Conservation (phyloP, 148 eudicot species). For the Rhododendron ferrugineum region DNA sequence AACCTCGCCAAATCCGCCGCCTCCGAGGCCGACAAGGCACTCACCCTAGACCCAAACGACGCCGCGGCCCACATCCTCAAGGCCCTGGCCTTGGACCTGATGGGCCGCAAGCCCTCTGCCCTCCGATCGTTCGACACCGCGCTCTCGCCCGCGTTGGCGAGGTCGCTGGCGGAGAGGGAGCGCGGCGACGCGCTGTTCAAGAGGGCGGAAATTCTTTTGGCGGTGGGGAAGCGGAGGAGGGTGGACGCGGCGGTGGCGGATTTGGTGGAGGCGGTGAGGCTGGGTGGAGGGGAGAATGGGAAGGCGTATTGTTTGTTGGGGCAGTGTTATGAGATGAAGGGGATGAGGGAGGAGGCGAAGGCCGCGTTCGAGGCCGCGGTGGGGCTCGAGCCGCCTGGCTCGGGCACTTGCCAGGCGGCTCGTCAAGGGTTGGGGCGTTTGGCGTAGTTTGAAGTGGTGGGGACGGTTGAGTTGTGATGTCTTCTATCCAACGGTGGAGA, state of each 20-base stretch:
- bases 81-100: conserved; percentile 50
- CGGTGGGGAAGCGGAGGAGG: conserved; percentile 41
- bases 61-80: conserved; percentile 65
- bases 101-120: conserved; percentile 57
- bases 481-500: not conserved
- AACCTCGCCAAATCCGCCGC: conserved; percentile 57
- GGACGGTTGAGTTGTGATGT: not conserved
- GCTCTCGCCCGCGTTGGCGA: conserved; percentile 45
- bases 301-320: conserved; percentile 67
- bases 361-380: conserved; percentile 40
- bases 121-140: conserved; percentile 59
- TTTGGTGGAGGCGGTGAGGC: conserved; percentile 54
- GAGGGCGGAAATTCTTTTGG: conserved; percentile 66
- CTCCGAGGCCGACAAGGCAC: conserved; percentile 60
- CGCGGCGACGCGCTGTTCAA: conserved; percentile 61
- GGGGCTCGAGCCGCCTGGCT: conserved; percentile 41
- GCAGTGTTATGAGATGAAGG: conserved; percentile 61
- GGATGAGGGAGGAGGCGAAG: conserved; percentile 44
- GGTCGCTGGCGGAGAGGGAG: conserved; percentile 39
- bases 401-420: conserved; percentile 19
- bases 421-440: conserved; percentile 47
- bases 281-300: conserved; percentile 36
- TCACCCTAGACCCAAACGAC: conserved; percentile 50
- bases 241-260: conserved; percentile 64
- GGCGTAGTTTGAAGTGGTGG: not conserved